Percentiles rank a stretch among this genome's conserved stretches.
Evolutionary conservation across 2,329 filamentous ascomycete genomes (phyloP).

Genomic region (Exophiala phaeomuriformis): DNA sequence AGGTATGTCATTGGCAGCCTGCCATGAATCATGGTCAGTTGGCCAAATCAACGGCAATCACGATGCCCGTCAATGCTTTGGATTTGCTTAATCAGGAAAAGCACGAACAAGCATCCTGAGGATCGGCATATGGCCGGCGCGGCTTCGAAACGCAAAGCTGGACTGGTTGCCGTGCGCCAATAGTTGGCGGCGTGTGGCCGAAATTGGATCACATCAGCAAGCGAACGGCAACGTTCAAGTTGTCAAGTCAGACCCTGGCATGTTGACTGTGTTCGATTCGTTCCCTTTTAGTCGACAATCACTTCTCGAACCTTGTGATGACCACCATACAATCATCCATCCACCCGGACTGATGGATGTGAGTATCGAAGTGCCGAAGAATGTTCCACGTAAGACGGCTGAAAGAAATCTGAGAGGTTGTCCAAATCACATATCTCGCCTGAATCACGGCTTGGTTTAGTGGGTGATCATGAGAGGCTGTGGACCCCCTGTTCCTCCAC

Average conservation of each 20-base stretch:
- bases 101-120: neutral
- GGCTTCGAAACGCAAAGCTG: neutral
- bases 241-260: too few relatives aligned
- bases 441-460: neutral
- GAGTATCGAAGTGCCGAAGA: neutral
- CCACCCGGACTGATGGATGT: neutral
- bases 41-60: neutral
- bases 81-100: neutral
- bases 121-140: neutral
- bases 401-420: neutral
- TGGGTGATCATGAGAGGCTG: constrained; percentile 9
- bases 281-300: neutral
- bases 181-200: neutral
- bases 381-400: neutral
- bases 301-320: neutral
- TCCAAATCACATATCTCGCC: neutral
- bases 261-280: too few relatives aligned
- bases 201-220: neutral
- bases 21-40: neutral
- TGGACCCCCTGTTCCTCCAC: constrained; percentile 3
- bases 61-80: neutral
- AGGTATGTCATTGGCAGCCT: neutral
- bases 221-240: neutral
- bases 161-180: neutral
- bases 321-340: neutral